Evolutionary conservation across 169 alveolate species (phyloP).

Genomic region (Plasmodium fragile): DNA sequence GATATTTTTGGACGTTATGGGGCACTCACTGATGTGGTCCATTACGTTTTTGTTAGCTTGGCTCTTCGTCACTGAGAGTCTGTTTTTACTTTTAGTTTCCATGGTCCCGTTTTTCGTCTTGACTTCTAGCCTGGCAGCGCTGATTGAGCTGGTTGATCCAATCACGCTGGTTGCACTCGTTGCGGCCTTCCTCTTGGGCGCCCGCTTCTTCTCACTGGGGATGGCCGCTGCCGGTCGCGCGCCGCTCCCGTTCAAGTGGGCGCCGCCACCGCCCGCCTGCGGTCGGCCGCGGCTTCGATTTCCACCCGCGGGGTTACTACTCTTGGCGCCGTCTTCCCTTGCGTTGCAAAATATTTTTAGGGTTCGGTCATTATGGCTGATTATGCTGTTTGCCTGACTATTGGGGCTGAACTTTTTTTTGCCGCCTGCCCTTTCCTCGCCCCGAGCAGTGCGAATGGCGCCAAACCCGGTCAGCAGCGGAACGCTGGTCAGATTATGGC

Average conservation of each 20-base stretch:
- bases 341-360: conserved; percentile 32
- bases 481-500: neutral
- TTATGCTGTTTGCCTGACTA: conserved; percentile 19
- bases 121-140: neutral
- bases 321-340: conserved; percentile 21
- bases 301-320: neutral
- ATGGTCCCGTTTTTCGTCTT: conserved; percentile 9
- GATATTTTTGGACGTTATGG: conserved; percentile 69
- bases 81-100: conserved; percentile 10
- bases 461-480: neutral
- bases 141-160: neutral
- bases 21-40: conserved; percentile 46
- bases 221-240: neutral
- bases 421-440: neutral
- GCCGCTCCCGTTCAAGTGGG: neutral
- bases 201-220: conserved; percentile 2
- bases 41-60: conserved; percentile 7
- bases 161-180: neutral
- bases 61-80: neutral
- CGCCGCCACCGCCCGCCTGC: neutral
- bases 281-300: neutral
- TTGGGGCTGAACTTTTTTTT: conserved; percentile 23
- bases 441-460: neutral
- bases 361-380: conserved; percentile 37
- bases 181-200: neutral